Base-by-base conservation (phyloP, 2,329 filamentous ascomycete species). In the Nannizziopsis barbatae region DNA sequence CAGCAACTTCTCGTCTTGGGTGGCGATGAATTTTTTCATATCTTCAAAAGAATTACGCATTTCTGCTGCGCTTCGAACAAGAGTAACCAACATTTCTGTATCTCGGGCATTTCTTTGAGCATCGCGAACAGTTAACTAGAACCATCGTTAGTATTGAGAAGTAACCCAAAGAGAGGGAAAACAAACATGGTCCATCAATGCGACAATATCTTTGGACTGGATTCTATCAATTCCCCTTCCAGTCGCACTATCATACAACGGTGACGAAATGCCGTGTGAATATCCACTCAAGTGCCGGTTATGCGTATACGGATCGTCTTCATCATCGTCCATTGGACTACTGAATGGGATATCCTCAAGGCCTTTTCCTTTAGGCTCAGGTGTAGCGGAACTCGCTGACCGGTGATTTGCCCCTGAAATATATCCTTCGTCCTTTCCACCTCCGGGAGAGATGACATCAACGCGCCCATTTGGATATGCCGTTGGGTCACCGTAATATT, bases 11-110 rank as follows among this genome's bases (percentile, higher is more conserved):
- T 86, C 86, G 60, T 95, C 90, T 52, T 93, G 90, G 55, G 93
- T 84, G 43, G 84, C 83, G 52, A 98, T 84, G 60, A 94, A 83
- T 55, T 83, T 84, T 72, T 92, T 95, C 75, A 98, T 85, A 58
- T 95, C 89, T 56, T 94, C 86, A 62, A 96, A 94, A 0, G 87
- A 93, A 57, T 86, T 93, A 55, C 90, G 86, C 89, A 96, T 96
- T 67, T 98, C 92, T 10, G 92, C 83, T 3, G 92, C 90, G 47
- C 88, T 89, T 51, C 90, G 83, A 52, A 98, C 92, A 30, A 98
- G 78, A 0, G 92, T 90, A 41, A 95, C 86, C 14, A 98, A 73
- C 48, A 98, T 95, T 66, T 98, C 92, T 0, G 92, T 96, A 60
- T 98, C 92, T 39, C 92, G 80, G 40, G 92, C 92, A 66, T 92